Conservation (phyloP, 1,284 basidiomycete species). For the Moesziomyces sp. region DNA sequence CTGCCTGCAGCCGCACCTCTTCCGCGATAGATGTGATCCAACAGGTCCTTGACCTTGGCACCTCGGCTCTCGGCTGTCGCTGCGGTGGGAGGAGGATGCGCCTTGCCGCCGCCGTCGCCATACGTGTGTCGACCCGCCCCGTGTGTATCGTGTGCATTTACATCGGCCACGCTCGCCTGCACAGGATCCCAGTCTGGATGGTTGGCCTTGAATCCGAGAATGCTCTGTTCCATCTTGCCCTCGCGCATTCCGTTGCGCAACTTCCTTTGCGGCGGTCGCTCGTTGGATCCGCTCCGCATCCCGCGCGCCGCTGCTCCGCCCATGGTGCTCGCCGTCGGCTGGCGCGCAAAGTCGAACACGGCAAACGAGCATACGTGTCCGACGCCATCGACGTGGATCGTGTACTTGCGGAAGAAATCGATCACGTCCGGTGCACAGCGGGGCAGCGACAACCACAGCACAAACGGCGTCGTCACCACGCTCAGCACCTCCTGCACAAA, state of each 20-base stretch:
- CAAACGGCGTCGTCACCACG: constrained; percentile 91
- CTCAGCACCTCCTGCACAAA: constrained; percentile 89
- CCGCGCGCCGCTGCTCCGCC: constrained; percentile 28
- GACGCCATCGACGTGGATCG: constrained; percentile 92
- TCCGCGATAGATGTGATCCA: constrained; percentile 45
- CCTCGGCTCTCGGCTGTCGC: constrained; percentile 4
- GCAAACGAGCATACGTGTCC: constrained; percentile 98
- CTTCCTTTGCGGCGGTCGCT: constrained; percentile 56
- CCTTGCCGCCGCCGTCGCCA: constrained; percentile 8
- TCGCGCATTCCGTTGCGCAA: constrained; percentile 20
- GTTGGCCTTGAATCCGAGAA: constrained; percentile 89
- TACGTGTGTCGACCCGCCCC: constrained; percentile 1
- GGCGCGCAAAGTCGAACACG: constrained; percentile 93
- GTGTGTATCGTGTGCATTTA: background rate
- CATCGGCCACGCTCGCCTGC: constrained; percentile 69
- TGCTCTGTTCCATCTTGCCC: constrained; percentile 87
- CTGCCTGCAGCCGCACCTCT: constrained; percentile 25
- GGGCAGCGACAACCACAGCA: constrained; percentile 91
- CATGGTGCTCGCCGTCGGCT: constrained; percentile 71
- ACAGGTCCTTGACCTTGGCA: constrained; percentile 44
- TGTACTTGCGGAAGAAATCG: constrained; percentile 73
- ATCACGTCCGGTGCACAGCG: constrained; percentile 76
- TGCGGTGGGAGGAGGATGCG: constrained; percentile 3
- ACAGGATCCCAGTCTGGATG: constrained; percentile 93
- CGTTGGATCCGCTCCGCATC: constrained; percentile 9